Base-by-base conservation (phyloP, 441 rosid species). In the Gossypium aridum region DNA sequence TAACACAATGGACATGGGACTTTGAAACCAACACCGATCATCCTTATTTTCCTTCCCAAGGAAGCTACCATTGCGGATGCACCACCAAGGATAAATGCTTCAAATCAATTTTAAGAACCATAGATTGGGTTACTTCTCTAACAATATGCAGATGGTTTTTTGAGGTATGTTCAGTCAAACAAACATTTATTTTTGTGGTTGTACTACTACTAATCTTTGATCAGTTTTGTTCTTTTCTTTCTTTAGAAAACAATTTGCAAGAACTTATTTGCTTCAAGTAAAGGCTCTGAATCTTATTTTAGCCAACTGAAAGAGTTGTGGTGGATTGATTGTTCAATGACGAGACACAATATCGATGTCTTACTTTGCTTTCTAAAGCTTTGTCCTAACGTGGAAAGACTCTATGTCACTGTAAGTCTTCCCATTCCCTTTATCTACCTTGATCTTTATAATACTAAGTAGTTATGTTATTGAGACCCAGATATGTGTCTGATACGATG, bases 271-370 rank as follows among this genome's bases (percentile, higher is more conserved):
- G 8, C 26, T 65, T 43, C 26, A 65, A 3, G 54, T 12, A 13
- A 8, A 20, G 31, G 12, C 55, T 10, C 8, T 19, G 55, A 43
- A 13, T 43, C 22, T 19, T 20, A 22, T 64, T 17, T 64, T 54
- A 2, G 8, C 13, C 0, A 14, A 20, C 71, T 66, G 1, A 66
- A 12, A 45, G 56, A 66, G 2, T 31, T 66, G 0, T 66, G 71
- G 71, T 66, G 71, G 71, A 45, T 66, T 66, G 71, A 66, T 45
- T 66, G 56, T 66, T 66, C 71, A 22, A 66, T 45, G 34, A 10
- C 53, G 34, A 66, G 20, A 66, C 56, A 45, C 3, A 66, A 45
- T 23, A 13, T 45, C 19, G 14, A 66, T 66, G 55, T 17, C 9
- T 22, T 66, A 6, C 37, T 66, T 6, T 12, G 56, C 56, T 45